Base-by-base conservation (phyloP, 495 filamentous ascomycete species). In the Hypoxylon lienhwacheense region DNA sequence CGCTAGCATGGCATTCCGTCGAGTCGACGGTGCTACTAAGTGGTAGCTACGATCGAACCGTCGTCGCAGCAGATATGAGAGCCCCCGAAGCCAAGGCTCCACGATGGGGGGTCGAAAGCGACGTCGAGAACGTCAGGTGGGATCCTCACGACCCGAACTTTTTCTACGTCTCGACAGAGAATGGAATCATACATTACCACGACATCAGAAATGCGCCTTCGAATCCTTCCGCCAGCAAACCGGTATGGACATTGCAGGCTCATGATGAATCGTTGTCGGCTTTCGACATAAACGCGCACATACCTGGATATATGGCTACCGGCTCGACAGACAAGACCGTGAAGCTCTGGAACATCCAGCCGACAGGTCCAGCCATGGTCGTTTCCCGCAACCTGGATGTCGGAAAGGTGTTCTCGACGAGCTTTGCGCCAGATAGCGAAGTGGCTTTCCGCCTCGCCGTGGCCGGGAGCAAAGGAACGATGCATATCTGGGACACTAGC, bases 151-250 rank as follows among this genome's bases (percentile, higher is more conserved):
- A 97, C 64, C 72, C 83, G 3, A 91, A 95, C 73, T 90, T 77
- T 75, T 99, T 99, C 80, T 97, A 88, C 73, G 88, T 93, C 37
- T 88, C 90, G 10, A 99, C 95, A 0, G 93, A 99, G 62, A 87
- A 80, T 51, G 93, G 93, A 7, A 79, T 90, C 41, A 79, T 99
- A 31, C 91, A 97, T 72, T 87, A 86, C 65, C 88, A 89, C 66
- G 93, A 99, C 64, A 77, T 81, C 15, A 84, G 93, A 5, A 82
- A 81, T 14, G 73, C 79, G 5, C 85, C 89, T 25, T 67, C 84
- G 36, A 79, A 79, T 32, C 88, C 90, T 0, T 77, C 83, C 17
- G 74, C 79, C 7, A 87, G 84, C 58, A 95, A 90, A 67, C 84
- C 95, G 5, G 82, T 92, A 8, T 99, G 95, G 95, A 86, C 84